Percentiles rank a stretch among this genome's conserved stretches.
Conservation (phyloP, 2,329 filamentous ascomycete species). For the Arachnopeziza araneosa region DNA sequence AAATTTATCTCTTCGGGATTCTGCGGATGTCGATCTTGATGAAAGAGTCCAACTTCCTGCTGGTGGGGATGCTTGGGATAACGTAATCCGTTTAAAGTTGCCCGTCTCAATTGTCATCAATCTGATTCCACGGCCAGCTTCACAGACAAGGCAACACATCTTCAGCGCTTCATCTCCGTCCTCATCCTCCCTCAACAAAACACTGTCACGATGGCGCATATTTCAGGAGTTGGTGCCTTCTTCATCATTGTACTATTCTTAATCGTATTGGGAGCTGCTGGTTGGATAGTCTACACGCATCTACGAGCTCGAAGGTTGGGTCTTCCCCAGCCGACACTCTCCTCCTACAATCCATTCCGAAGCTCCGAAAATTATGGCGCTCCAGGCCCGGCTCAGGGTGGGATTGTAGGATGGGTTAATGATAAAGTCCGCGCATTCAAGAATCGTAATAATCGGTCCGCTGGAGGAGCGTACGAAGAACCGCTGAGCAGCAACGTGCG, state of each 20-base stretch:
- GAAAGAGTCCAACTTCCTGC: too few relatives aligned
- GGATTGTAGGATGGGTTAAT: constrained; percentile 68
- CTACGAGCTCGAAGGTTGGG: constrained; percentile 68
- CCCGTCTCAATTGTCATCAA: background rate
- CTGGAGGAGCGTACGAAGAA: constrained; percentile 66
- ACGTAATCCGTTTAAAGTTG: background rate
- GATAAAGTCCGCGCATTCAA: constrained; percentile 59
- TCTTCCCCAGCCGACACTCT: constrained; percentile 63
- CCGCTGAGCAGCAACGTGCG: constrained; percentile 36
- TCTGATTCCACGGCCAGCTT: background rate
- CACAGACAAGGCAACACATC: background rate
- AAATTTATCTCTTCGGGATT: too few relatives aligned
- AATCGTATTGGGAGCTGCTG: constrained; percentile 48
- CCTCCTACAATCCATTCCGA: constrained; percentile 66
- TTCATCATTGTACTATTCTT: constrained; percentile 67
- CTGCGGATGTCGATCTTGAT: too few relatives aligned
- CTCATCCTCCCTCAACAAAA: background rate
- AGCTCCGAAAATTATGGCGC: constrained; percentile 34
- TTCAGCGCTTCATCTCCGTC: background rate
- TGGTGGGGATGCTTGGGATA: too few relatives aligned
- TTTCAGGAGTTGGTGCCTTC: constrained; percentile 62
- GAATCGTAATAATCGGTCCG: constrained; percentile 59
- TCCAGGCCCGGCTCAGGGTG: constrained; percentile 47
- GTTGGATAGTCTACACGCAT: constrained; percentile 68
- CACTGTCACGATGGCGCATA: constrained; percentile 44